phyloP scores from a whole-genome alignment of 148 eudicot genomes.

The Cornus kousa region DNA sequence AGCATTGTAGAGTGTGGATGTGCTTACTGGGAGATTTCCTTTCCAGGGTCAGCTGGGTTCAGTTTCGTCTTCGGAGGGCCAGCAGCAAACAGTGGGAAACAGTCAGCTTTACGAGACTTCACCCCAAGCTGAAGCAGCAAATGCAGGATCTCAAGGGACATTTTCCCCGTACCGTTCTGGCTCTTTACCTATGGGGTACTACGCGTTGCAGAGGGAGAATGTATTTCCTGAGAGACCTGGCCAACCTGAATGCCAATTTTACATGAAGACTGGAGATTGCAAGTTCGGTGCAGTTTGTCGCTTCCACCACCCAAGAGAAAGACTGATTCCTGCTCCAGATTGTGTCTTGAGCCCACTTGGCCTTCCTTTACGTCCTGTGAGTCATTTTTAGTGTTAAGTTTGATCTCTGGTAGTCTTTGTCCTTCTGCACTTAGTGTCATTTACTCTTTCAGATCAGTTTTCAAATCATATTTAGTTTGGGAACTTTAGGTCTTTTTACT shows the following conservation, averaged over 20 bases:
- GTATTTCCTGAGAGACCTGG: conserved; percentile 97
- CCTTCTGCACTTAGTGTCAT: not conserved
- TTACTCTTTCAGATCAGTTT: not conserved
- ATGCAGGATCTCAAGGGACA: conserved; percentile 51
- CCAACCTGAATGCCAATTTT: conserved; percentile 93
- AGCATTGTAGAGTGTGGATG: not conserved
- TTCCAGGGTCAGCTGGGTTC: conserved; percentile 76
- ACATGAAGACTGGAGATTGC: conserved; percentile 98
- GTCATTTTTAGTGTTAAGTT: conserved; percentile 15
- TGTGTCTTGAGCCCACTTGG: conserved; percentile 83
- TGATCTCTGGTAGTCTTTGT: not conserved
- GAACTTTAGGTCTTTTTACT: not conserved
- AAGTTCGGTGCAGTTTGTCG: conserved; percentile 94
- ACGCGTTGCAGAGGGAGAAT: conserved; percentile 69
- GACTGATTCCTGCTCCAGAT: conserved; percentile 79
- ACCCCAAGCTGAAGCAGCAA: conserved; percentile 52
- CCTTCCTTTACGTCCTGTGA: conserved; percentile 90
- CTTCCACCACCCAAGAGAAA: conserved; percentile 91
- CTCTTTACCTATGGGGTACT: conserved; percentile 62
- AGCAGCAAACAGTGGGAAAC: conserved; percentile 62
- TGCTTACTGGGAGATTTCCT: conserved; percentile 9
- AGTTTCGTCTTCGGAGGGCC: conserved; percentile 59
- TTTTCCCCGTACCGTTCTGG: conserved; percentile 61
- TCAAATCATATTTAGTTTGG: not conserved
- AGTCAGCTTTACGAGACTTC: conserved; percentile 50